Percentiles rank a stretch among this genome's conserved stretches.
phyloP scores from a whole-genome alignment of 805 yeast genomes.

The Pichia thaimueangensis region DNA sequence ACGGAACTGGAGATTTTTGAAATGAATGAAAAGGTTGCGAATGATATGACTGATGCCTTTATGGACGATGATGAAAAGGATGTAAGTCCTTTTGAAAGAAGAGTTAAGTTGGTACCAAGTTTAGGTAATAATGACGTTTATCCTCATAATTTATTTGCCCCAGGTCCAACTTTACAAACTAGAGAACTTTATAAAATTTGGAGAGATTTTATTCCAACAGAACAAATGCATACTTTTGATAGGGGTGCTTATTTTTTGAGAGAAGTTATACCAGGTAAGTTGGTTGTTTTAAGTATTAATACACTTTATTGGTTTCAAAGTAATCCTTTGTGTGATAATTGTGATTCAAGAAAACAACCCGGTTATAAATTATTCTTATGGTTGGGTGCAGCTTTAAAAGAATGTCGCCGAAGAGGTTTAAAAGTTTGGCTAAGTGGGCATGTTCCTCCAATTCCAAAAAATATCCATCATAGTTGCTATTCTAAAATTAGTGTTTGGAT shows the following conservation, averaged over 20 bases:
- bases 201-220: constrained; percentile 67
- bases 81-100: constrained; percentile 23
- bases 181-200: constrained; percentile 70
- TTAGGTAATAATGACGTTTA: constrained; percentile 85
- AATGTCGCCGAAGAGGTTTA: constrained; percentile 64
- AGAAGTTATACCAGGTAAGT: constrained; percentile 72
- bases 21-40: constrained; percentile 54
- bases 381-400: constrained; percentile 70
- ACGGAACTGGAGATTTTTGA: constrained; percentile 65
- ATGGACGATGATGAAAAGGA: constrained; percentile 36
- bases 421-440: constrained; percentile 87
- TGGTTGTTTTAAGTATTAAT: constrained; percentile 75
- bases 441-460: constrained; percentile 81
- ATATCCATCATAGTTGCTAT: constrained; percentile 65
- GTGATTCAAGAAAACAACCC: constrained; percentile 67
- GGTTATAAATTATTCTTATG: constrained; percentile 73
- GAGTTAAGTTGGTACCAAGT: constrained; percentile 53
- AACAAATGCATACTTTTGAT: constrained; percentile 68
- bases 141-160: constrained; percentile 79
- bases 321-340: constrained; percentile 78
- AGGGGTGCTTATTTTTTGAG: constrained; percentile 68
- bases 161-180: constrained; percentile 87
- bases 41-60: constrained; percentile 46
- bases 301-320: constrained; percentile 68
- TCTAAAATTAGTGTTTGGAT: constrained; percentile 76